A percentile compares a stretch with the other conserved stretches of the same genome.
These are phyloP conservation scores for Hypholoma sublateritium DNA, from an alignment of 768 basidiomycete genomes.

Conservation along the genomic window DNA sequence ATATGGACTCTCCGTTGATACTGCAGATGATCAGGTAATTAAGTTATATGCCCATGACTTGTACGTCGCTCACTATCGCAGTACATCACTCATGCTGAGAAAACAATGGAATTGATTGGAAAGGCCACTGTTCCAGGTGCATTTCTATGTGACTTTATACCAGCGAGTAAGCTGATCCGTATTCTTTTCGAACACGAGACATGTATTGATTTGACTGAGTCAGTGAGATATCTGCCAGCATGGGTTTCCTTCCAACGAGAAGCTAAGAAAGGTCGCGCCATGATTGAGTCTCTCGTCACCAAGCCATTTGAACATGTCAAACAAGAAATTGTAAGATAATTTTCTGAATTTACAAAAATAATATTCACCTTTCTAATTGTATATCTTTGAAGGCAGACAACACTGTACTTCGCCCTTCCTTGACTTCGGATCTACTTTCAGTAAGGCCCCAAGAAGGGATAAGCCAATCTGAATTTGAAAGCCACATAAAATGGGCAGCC, in stretches of 20 bases:
- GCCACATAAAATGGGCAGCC: conserved; percentile 8
- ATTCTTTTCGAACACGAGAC: too few species aligned
- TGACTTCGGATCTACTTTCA: background rate
- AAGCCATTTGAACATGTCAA: background rate
- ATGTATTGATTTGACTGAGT: background rate
- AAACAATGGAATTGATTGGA: conserved; percentile 3
- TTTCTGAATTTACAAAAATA: background rate
- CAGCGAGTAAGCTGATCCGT: background rate
- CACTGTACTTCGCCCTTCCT: too few species aligned
- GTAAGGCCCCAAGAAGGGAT: background rate
- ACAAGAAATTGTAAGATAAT: background rate
- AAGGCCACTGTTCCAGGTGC: conserved; percentile 1
- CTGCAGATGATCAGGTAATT: background rate
- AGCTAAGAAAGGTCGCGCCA: background rate
- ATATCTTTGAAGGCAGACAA: too few species aligned
- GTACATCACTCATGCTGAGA: conserved; percentile 29
- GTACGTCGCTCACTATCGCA: conserved; percentile 4
- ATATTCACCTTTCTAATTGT: too few species aligned
- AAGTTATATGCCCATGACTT: background rate
- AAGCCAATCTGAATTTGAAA: conserved; percentile 8
- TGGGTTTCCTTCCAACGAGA: conserved; percentile 5
- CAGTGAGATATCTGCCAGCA: conserved; percentile 5
- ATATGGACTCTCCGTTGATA: conserved; percentile 2
- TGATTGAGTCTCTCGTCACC: background rate
- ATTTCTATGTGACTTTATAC: conserved; percentile 5